These are phyloP conservation scores for Fraxinus platypoda DNA, from an alignment of 305 asterid genomes.

Conservation along the genomic window DNA sequence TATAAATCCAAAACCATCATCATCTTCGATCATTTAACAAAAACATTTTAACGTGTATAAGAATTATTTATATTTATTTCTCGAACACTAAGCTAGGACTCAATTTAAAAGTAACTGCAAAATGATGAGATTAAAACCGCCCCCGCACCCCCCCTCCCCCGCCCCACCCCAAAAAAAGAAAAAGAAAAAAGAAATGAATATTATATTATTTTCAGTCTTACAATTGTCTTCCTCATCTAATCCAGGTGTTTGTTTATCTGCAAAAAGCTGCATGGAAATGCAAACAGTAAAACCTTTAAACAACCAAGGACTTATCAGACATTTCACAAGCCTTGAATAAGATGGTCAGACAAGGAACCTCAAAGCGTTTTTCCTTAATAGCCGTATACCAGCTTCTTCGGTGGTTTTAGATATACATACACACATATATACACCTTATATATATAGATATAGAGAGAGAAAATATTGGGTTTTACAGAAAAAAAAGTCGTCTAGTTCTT, in stretches of 20 bases:
- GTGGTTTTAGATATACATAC: not conserved
- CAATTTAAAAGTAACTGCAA: not conserved
- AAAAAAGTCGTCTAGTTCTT: conserved; percentile 10
- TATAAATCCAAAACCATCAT: not conserved
- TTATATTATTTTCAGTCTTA: not conserved
- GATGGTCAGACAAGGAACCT: conserved; percentile 24
- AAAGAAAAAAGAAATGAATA: not conserved
- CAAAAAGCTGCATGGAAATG: conserved; percentile 37
- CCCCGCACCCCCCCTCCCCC: no score
- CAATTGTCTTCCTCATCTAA: conserved; percentile 6
- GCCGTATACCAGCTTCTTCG: not conserved
- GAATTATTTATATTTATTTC: not conserved
- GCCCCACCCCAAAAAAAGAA: not conserved
- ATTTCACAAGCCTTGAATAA: not conserved
- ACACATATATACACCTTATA: not conserved
- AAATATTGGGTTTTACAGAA: not conserved
- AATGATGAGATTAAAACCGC: not conserved
- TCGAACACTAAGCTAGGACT: no score
- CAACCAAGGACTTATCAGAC: conserved; percentile 8
- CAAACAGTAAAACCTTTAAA: conserved; percentile 25
- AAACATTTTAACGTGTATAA: not conserved
- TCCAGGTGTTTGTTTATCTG: not conserved
- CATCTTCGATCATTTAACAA: not conserved
- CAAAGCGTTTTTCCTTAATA: not conserved
- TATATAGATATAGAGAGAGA: conserved; percentile 5